phyloP scores from a whole-genome alignment of 2,329 filamentous ascomycete genomes.

The Clonostachys solani region DNA sequence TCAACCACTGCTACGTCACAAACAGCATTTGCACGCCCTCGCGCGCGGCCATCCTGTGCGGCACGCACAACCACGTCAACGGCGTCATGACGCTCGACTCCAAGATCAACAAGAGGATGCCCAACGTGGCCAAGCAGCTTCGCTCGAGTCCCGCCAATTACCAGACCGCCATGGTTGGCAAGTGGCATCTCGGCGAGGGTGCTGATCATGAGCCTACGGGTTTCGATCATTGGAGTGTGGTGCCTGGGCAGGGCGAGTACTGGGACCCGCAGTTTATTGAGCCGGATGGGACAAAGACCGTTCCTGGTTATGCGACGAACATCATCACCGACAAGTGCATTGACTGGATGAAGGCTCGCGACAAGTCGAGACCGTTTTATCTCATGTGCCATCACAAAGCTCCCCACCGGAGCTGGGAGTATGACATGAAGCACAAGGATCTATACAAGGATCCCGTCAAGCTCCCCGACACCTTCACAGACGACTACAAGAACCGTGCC shows the following conservation, averaged over 20 bases:
- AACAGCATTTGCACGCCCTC: slow-evolving; percentile 50
- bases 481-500: slow-evolving; percentile 50
- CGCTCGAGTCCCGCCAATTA: slow-evolving; percentile 32
- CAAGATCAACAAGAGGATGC: slow-evolving; percentile 43
- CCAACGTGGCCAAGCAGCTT: slow-evolving; percentile 47
- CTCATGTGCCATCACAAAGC: slow-evolving; percentile 55
- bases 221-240: slow-evolving; percentile 46
- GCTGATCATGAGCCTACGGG: slow-evolving; percentile 37
- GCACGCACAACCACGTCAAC: slow-evolving; percentile 49
- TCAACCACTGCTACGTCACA: slow-evolving; percentile 50
- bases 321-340: slow-evolving; percentile 47
- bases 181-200: slow-evolving; percentile 50
- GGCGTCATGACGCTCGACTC: slow-evolving; percentile 42
- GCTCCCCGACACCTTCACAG: slow-evolving; percentile 45
- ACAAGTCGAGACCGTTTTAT: slow-evolving; percentile 40
- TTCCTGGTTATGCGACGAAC: slow-evolving; percentile 43
- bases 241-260: slow-evolving; percentile 48
- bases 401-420: slow-evolving; percentile 48
- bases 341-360: slow-evolving; percentile 27
- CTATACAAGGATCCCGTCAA: slow-evolving; percentile 40
- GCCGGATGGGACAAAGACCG: slow-evolving; percentile 18
- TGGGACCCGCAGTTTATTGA: slow-evolving; percentile 46
- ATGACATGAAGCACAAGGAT: slow-evolving; percentile 38
- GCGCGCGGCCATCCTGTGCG: slow-evolving; percentile 42
- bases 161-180: slow-evolving; percentile 47